Evolutionary conservation across 1,284 basidiomycete genomes (phyloP), one percentile per base, ranked within the genome.

Genomic region (Laetiporus sulphureus): DNA sequence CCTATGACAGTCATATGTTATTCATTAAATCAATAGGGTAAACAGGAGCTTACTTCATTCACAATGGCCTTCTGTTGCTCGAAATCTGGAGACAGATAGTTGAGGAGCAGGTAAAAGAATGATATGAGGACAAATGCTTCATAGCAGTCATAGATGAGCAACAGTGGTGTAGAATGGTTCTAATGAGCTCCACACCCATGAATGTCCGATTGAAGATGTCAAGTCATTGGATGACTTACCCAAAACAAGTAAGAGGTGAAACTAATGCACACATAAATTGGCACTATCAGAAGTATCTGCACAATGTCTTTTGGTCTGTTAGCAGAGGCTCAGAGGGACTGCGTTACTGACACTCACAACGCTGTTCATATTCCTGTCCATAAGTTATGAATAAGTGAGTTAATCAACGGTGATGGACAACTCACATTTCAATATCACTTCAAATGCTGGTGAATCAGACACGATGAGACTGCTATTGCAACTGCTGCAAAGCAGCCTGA

Each of bases 251-350:
- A 89, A 2, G 81, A 81, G 2, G 76, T 70, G 42, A 80, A 72
- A 52, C 77, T 79, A 59, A 84, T 75, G 25, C 74, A 58, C 12
- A 82, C 78, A 56, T 89, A 89, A 29, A 88, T 69, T 3, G 86
- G 84, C 2, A 87, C 83, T 80, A 91, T 81, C 61, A 90, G 77
- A 19, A 91, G 69, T 13, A 90, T 68, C 1, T 86, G 77, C 24
- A 87, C 70, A 46, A 83, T 81, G 55, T 82, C 80, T 83, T 38
- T 1, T 24, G 20, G 1, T 10, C 11, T 10, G 27, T 1, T 2
- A 25, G 36, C 5, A 22, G 19, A 5, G 16, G 13, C 6, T 23
- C 4, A n/a, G n/a, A n/a, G n/a, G n/a, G n/a, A n/a, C n/a, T n/a
- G n/a, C n/a, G n/a, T n/a, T n/a, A n/a, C n/a, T n/a, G 2, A 7